Evolutionary conservation across 2,329 filamentous ascomycete species (phyloP), one percentile per base, ranked within the genome.

Genomic region (Apiospora marii): DNA sequence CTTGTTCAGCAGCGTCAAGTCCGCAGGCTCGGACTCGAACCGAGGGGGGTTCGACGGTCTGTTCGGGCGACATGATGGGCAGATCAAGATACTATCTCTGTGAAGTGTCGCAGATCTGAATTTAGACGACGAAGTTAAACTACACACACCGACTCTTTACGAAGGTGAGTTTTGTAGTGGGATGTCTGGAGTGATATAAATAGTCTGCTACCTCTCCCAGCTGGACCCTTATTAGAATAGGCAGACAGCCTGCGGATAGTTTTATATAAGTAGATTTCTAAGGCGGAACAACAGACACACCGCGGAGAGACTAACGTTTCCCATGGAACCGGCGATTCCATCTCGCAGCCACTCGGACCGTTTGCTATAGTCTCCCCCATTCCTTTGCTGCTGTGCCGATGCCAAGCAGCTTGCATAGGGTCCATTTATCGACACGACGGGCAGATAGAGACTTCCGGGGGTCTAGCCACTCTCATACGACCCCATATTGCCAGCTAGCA

Each of bases 1-100:
- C 75, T 84, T 34, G 19, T 22, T 41, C 22, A 64, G 12, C 58
- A 34, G 58, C 58, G 34, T 22, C 58, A 64, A 34, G 58, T 64
- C 58, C 58, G 58, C n/a, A 64, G 58, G 58, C 58, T 64, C 58
- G 19, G 58, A 64, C 58, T 41, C 58, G 34, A 64, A 64, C 58
- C 58, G 58, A 64, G 58, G 58, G 8, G 8, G 58, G 30, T 10
- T 41, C 58, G 34, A 64, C 58, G 4, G 58, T 41, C 58, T 37
- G 30, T 64, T 64, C 58, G 58, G 58, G 34, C 19, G 58, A 64
- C 58, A 64, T 64, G 34, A 64, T 41, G 58, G 19, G 58, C 34
- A 24, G 58, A n/a, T 5, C 3, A 41, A 64, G 22, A 24, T 41
- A 4, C 1, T 37, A 13, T n/a, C 12, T 61, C 53, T 61, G n/a